Percentiles rank a stretch among this genome's conserved stretches.
phyloP scores from a whole-genome alignment of 768 basidiomycete species.

The Tulasnella sp. region DNA sequence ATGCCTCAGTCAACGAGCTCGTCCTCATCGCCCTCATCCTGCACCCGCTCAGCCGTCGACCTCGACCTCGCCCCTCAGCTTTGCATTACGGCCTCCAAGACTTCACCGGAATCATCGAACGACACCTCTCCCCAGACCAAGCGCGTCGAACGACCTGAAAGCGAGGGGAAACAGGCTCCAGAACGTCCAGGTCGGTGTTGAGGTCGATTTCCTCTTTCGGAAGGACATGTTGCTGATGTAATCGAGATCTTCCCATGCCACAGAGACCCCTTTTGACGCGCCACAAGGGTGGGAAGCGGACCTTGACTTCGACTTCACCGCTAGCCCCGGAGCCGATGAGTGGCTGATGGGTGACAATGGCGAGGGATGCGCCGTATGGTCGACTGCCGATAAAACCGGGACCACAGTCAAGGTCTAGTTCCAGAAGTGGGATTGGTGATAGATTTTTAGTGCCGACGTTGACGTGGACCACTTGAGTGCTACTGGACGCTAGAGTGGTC shows the following conservation, averaged over 20 bases:
- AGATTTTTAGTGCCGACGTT: neutral
- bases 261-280: neutral
- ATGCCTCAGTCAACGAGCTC: neutral
- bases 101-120: neutral
- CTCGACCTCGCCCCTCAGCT: neutral
- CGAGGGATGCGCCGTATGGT: neutral
- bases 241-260: neutral
- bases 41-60: neutral
- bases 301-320: neutral
- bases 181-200: neutral
- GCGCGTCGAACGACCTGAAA: neutral
- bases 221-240: neutral
- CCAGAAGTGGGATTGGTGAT: conserved; percentile 1
- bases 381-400: neutral
- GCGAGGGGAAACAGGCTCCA: neutral
- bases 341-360: neutral
- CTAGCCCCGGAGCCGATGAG: neutral
- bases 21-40: neutral
- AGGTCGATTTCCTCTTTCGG: neutral
- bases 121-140: neutral
- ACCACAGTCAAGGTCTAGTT: neutral
- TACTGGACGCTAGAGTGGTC: no score
- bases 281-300: neutral
- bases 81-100: neutral
- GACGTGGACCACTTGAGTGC: no score